phyloP scores from a whole-genome alignment of 768 basidiomycete genomes.

The Trametes coccinea region DNA sequence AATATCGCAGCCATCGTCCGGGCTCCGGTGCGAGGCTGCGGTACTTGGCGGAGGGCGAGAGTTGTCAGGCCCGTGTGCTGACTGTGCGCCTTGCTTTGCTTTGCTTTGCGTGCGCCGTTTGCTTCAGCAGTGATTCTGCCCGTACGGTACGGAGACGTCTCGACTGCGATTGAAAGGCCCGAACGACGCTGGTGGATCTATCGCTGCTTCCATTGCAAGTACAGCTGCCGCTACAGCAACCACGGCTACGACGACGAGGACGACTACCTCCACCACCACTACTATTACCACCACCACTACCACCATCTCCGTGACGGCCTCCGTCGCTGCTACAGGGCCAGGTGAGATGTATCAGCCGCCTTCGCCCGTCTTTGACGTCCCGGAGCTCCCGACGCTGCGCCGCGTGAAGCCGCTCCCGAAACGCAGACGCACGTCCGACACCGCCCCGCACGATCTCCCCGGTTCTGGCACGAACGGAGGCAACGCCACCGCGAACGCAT shows the following conservation, averaged over 20 bases:
- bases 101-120: neutral
- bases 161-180: too few species aligned
- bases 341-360: conserved; percentile 52
- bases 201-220: too few species aligned
- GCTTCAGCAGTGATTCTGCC: too few species aligned
- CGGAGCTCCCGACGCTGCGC: conserved; percentile 61
- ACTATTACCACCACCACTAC: neutral
- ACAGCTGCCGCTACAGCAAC: too few species aligned
- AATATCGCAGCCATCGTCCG: conserved; percentile 2
- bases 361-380: conserved; percentile 63
- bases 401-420: conserved; percentile 80
- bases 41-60: neutral
- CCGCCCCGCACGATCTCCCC: conserved; percentile 17
- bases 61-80: neutral
- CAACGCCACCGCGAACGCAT: conserved; percentile 25
- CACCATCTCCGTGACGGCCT: neutral
- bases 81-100: conserved; percentile 8
- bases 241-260: too few species aligned
- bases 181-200: too few species aligned
- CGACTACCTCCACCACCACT: neutral
- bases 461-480: conserved; percentile 6
- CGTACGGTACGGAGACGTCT: too few species aligned
- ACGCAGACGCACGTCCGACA: conserved; percentile 57
- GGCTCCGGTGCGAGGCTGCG: too few species aligned
- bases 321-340: conserved; percentile 9